phyloP scores from a whole-genome alignment of 106 monocot genomes.

The Allium sativum region DNA sequence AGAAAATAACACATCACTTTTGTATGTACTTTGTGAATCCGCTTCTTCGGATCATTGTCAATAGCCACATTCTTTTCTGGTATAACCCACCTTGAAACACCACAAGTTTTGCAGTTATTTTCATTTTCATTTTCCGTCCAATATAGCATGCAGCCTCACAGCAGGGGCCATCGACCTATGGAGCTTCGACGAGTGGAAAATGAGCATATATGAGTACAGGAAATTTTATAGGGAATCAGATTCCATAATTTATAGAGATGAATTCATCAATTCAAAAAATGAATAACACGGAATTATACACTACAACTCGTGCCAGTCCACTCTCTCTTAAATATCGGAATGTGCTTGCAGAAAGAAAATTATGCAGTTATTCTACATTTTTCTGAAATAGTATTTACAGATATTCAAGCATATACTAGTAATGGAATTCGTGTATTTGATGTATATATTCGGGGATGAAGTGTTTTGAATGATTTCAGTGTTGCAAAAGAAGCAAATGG shows the following conservation, averaged over 20 bases:
- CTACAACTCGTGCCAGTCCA: conserved; percentile 24
- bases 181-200: conserved; percentile 6
- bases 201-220: conserved; percentile 47
- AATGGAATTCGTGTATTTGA: conserved; percentile 38
- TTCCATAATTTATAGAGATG: conserved; percentile 7
- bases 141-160: too few species aligned
- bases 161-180: conserved; percentile 20
- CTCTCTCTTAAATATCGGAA: conserved; percentile 34
- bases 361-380: conserved; percentile 36
- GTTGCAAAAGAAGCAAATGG: conserved; percentile 24
- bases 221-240: too few species aligned
- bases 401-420: conserved; percentile 23
- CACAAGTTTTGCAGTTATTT: too few species aligned
- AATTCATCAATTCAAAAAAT: conserved; percentile 14
- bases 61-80: too few species aligned
- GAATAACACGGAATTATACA: conserved; percentile 20
- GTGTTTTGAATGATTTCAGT: conserved; percentile 33
- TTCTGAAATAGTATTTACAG: conserved; percentile 37
- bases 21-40: too few species aligned
- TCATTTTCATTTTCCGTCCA: too few species aligned
- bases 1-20: too few species aligned
- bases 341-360: conserved; percentile 35
- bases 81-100: too few species aligned
- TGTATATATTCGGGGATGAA: conserved; percentile 31
- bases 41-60: too few species aligned